These are phyloP conservation scores for Termitomyces sp. DNA, from an alignment of 768 basidiomycete genomes.

Conservation along the genomic window DNA sequence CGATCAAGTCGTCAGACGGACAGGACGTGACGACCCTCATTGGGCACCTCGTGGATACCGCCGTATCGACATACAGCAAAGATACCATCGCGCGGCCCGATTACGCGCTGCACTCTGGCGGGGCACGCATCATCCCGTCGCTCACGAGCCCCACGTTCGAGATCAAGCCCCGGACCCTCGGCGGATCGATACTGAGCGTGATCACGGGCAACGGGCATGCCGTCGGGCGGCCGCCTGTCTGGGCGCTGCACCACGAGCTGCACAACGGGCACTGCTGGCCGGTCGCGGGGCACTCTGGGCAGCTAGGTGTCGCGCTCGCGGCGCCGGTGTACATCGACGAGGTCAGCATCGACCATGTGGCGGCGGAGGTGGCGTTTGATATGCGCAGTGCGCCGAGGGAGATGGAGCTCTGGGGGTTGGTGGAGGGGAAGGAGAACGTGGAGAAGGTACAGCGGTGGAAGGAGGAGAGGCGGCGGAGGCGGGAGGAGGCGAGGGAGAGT, in stretches of 20 bases:
- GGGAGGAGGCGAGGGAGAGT: conserved; percentile 25
- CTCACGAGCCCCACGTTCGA: conserved; percentile 81
- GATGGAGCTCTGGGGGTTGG: conserved; percentile 89
- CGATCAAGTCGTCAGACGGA: conserved; percentile 71
- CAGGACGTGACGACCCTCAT: conserved; percentile 68
- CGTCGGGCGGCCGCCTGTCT: conserved; percentile 78
- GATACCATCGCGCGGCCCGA: conserved; percentile 81
- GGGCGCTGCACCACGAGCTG: conserved; percentile 80
- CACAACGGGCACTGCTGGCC: conserved; percentile 93
- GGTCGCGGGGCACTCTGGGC: conserved; percentile 71
- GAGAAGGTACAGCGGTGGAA: conserved; percentile 54
- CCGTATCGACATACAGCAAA: conserved; percentile 61
- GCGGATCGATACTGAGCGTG: conserved; percentile 43
- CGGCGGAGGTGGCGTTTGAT: conserved; percentile 77
- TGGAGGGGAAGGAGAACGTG: conserved; percentile 73
- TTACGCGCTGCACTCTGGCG: conserved; percentile 79
- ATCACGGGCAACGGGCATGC: conserved; percentile 58
- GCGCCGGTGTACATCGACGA: conserved; percentile 68
- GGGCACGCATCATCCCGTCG: conserved; percentile 73
- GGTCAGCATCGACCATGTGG: conserved; percentile 86
- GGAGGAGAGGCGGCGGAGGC: conserved; percentile 32
- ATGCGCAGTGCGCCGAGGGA: conserved; percentile 74
- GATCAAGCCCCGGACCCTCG: conserved; percentile 46
- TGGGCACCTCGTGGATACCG: conserved; percentile 67
- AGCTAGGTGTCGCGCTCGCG: conserved; percentile 77